Evolutionary conservation across 352 stramenopile species (phyloP), one percentile per base, ranked within the genome.

Genomic region (Pythium chondricola): DNA sequence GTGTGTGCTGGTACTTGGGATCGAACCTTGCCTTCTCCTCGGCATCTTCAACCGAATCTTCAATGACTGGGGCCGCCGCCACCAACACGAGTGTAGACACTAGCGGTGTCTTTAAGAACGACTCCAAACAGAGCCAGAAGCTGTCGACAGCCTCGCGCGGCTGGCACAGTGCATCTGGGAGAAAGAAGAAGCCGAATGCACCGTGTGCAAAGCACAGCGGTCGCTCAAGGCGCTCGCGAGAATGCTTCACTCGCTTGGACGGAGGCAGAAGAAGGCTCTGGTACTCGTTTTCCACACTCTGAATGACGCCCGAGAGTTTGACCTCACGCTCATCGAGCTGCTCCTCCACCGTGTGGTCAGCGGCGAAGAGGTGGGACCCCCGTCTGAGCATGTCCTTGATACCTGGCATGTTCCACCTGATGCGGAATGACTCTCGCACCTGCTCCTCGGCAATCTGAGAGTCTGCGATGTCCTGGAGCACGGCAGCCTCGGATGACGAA

Each of bases 331-430:
- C n/a, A n/a, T n/a, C n/a, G n/a, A n/a, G n/a, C n/a, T n/a, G n/a
- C n/a, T n/a, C n/a, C n/a, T n/a, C n/a, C n/a, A n/a, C n/a, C 22
- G 11, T 30, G 5, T 16, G 8, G 26, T 32, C 80, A 4, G 43
- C 61, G 13, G 86, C 27, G 17, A 86, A 63, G 2, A 88, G 18
- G 17, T 85, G 67, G 0, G 67, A 65, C 0, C 74, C 70, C 17
- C 68, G 65, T 3, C 63, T 62, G 6, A 88, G 59, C 13, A 67
- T 43, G 29, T 83, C 54, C 6, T 64, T 65, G 9, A 79, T 52
- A 6, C 68, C 72, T 26, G 79, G 76, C 13, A 67, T 48, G 31
- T 68, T 86, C 79, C 79, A 91, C 4, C 52, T 37, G 4, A 74
- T 33, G n/a, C 79, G 64, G 24, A 83, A 81, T 21, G 71, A 56